Base-by-base conservation (phyloP, 805 yeast species). In the Saccharomycopsis microspora region DNA sequence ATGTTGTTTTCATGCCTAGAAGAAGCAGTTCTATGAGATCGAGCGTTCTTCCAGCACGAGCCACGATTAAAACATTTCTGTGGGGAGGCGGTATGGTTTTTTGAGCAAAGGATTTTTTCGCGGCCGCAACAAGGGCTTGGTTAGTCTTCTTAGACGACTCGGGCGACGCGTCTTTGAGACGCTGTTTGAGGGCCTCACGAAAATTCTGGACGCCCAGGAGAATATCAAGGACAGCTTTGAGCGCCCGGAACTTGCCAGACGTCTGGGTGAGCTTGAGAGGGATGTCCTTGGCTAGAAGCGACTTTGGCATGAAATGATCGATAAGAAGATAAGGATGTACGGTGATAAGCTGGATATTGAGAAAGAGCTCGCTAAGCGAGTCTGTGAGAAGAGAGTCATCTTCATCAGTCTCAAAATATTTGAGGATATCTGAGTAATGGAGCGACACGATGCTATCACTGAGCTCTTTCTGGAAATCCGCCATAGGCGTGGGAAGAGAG, bases 401-500 rank as follows among this genome's bases (percentile, higher is more conserved):
- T 47, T 68, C 66, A 34, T 67, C 64, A 1, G 71, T 65, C 60
- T 87, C 95, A 58, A 85, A 88, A 61, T 82, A 89, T 63, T 87
- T 81, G 56, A 90, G 68, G 49, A 90, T 87, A 60, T 89, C 97
- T 34, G 90, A 78, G 60, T 89, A 90, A 64, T 90, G 97, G 39
- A 88, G 68, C 1, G 95, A 85, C 8, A 90, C 85, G 32, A 93
- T 88, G 60, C 88, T 96, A 62, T 90, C 95, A 7, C 89, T 85
- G 45, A 90, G 70, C 57, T 88, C 93, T 57, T 80, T 82, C 60
- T 90, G 97, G 55, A 85, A 85, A 53, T 83, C 86, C 46, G 82
- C 76, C 79, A 88, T 76, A 3, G 95, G 89, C 5, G 90, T 81
- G 1, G 94, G 84, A 31, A 88, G 66, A 61, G 78, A 75, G 60